A percentile compares a stretch with the other conserved stretches of the same genome.
These are phyloP conservation scores for Phialophora verrucosa DNA, from an alignment of 2,329 filamentous ascomycete genomes.

Conservation along the genomic window DNA sequence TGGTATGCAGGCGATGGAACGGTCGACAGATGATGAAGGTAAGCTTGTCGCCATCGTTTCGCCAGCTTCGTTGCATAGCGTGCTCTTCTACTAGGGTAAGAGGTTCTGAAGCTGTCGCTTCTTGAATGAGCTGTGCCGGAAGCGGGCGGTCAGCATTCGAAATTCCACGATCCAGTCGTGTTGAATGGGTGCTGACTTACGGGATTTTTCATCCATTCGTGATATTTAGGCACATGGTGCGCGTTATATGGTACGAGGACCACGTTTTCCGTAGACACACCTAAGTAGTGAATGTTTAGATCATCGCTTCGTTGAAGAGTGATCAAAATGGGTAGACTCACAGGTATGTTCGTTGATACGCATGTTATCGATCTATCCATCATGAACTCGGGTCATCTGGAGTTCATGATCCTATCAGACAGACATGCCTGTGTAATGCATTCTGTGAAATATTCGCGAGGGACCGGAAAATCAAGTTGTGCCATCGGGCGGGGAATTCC, in stretches of 20 bases:
- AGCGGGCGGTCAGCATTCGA: not conserved
- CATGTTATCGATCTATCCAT: conserved; percentile 38
- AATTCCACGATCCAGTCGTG: conserved; percentile 26
- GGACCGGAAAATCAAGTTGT: not conserved
- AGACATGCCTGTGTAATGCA: not conserved
- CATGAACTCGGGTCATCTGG: conserved; percentile 7
- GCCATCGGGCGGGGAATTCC: conserved; percentile 12
- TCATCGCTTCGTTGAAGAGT: not conserved
- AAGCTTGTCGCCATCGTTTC: conserved; percentile 79
- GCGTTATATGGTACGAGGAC: conserved; percentile 83
- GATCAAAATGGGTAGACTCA: conserved; percentile 27
- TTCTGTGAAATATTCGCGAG: not conserved
- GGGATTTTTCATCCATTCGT: conserved; percentile 89
- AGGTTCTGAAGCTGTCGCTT: conserved; percentile 85
- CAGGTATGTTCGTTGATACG: conserved; percentile 44
- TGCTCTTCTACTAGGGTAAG: conserved; percentile 82
- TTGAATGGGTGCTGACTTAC: conserved; percentile 46
- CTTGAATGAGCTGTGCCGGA: conserved; percentile 69
- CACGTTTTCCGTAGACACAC: conserved; percentile 67
- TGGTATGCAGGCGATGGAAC: conserved; percentile 17
- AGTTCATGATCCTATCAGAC: not conserved
- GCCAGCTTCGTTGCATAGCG: conserved; percentile 88
- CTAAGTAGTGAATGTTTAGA: conserved; percentile 52
- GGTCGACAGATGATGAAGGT: conserved; percentile 74
- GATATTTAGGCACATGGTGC: conserved; percentile 82